These are phyloP conservation scores for Ensete ventricosum DNA, from an alignment of 176 grass and related monocot species.

Conservation along the genomic window DNA sequence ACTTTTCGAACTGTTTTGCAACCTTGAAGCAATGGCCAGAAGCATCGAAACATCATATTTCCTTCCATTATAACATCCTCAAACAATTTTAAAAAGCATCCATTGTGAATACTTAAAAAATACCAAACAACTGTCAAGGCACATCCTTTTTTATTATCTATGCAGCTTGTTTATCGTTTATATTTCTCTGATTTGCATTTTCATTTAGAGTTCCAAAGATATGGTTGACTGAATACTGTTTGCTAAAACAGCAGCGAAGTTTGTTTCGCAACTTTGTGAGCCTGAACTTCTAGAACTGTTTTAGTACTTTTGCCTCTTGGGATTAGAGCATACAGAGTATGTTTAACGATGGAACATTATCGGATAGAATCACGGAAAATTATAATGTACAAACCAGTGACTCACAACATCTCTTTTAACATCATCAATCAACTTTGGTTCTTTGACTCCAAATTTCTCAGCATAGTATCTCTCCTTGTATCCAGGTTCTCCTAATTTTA, in stretches of 20 bases:
- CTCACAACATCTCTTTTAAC: slow-evolving; percentile 89
- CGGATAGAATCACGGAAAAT: not conserved
- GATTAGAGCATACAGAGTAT: not conserved
- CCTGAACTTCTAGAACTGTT: too few species aligned
- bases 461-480: slow-evolving; percentile 78
- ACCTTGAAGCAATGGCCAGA: not conserved
- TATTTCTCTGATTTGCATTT: not conserved
- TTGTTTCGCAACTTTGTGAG: not conserved
- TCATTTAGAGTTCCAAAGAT: not conserved
- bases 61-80: not conserved
- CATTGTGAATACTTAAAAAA: not conserved
- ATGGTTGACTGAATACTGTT: not conserved
- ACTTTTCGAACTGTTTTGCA: not conserved
- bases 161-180: too few species aligned
- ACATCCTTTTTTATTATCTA: not conserved
- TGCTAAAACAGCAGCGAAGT: not conserved
- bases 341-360: too few species aligned
- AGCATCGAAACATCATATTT: not conserved
- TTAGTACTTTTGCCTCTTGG: not conserved
- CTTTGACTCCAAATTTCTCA: slow-evolving; percentile 80
- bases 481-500: slow-evolving; percentile 91
- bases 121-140: not conserved
- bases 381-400: slow-evolving; percentile 10
- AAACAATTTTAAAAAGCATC: not conserved
- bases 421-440: slow-evolving; percentile 51